phyloP scores from a whole-genome alignment of 2,329 filamentous ascomycete genomes.

The Sporothrix luriei region DNA sequence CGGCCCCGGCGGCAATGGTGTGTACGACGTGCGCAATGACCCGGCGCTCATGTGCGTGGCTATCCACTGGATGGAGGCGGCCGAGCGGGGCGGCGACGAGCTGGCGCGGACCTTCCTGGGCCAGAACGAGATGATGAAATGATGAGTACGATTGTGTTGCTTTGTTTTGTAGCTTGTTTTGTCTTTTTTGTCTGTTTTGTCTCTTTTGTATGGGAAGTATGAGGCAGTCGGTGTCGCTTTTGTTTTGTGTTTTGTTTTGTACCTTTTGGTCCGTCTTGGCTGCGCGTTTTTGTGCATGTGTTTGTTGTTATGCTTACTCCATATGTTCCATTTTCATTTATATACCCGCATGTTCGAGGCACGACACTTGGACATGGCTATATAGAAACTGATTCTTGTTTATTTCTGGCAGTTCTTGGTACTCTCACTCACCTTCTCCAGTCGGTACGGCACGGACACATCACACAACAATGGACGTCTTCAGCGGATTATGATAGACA shows the following conservation, averaged over 20 bases:
- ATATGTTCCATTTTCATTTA: slow-evolving; percentile 3
- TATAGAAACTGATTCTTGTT: slow-evolving; percentile 21
- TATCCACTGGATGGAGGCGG: slow-evolving; percentile 95
- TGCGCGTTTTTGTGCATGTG: not conserved
- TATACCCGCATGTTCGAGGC: slow-evolving; percentile 26
- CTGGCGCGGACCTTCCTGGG: slow-evolving; percentile 80
- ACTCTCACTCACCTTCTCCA: too few species aligned
- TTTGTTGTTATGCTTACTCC: not conserved
- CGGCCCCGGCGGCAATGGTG: slow-evolving; percentile 40
- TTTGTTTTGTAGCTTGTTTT: not conserved
- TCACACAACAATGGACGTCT: too few species aligned
- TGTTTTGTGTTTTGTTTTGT: not conserved
- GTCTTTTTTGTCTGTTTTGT: not conserved
- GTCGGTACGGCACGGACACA: too few species aligned
- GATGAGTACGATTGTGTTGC: not conserved
- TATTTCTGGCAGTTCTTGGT: not conserved
- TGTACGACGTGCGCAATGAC: slow-evolving; percentile 67
- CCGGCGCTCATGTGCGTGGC: slow-evolving; percentile 90
- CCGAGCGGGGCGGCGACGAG: slow-evolving; percentile 81
- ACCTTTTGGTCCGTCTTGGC: not conserved
- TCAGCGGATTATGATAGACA: not conserved
- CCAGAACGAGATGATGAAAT: slow-evolving; percentile 49
- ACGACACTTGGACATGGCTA: slow-evolving; percentile 13
- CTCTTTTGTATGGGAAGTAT: not conserved
- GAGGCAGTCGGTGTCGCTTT: not conserved